Evolutionary conservation across 495 filamentous ascomycete genomes (phyloP).

Genomic region (Achaetomiella virescens): DNA sequence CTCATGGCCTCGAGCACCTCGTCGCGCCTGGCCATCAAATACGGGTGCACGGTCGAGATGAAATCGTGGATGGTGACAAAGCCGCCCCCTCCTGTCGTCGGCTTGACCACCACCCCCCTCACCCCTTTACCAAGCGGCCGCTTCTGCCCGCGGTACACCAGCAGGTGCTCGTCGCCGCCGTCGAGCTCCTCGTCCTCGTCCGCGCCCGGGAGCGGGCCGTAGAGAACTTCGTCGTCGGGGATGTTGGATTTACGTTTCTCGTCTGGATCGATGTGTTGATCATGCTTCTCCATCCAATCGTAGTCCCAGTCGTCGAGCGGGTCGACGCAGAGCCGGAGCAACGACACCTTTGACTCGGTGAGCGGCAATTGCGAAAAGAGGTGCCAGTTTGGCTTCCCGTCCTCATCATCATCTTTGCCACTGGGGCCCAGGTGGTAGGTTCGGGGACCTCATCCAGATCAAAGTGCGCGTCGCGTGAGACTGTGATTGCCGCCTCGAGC

Average conservation of each 20-base stretch:
- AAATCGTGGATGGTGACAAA: conserved; percentile 25
- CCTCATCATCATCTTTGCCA: background rate
- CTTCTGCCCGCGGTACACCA: conserved; percentile 16
- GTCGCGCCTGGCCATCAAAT: conserved; percentile 21
- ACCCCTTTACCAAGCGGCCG: conserved; percentile 16
- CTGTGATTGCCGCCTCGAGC: conserved; percentile 13
- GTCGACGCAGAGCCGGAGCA: conserved; percentile 6
- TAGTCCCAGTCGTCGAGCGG: conserved; percentile 16
- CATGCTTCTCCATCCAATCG: conserved; percentile 15
- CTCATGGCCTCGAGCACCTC: conserved; percentile 17
- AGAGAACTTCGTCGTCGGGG: background rate
- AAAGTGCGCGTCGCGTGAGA: conserved; percentile 3
- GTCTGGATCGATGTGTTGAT: background rate
- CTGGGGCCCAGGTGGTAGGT: background rate
- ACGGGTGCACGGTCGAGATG: conserved; percentile 22
- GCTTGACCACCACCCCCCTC: conserved; percentile 3
- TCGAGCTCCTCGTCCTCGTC: conserved; percentile 9
- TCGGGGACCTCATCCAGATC: conserved; percentile 8
- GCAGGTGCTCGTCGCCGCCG: conserved; percentile 11
- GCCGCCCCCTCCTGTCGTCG: conserved; percentile 1
- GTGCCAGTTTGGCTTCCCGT: conserved; percentile 8
- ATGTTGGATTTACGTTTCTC: background rate
- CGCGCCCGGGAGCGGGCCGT: conserved; percentile 12
- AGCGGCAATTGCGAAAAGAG: conserved; percentile 15
- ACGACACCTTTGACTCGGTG: conserved; percentile 17